These are phyloP conservation scores for Periconia macrospinosa DNA, from an alignment of 2,329 filamentous ascomycete species.

Conservation along the genomic window DNA sequence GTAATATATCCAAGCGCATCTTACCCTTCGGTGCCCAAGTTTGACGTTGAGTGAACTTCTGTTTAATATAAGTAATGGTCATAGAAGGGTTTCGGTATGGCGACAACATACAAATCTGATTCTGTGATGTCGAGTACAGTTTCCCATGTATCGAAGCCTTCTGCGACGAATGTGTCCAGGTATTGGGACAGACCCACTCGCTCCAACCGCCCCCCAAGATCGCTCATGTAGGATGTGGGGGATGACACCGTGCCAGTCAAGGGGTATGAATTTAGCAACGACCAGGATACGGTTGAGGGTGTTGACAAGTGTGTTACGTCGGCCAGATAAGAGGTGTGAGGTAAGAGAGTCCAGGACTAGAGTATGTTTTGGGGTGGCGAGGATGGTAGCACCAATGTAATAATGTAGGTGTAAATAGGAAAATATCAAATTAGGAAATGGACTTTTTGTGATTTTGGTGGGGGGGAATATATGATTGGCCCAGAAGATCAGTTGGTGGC, in stretches of 20 bases:
- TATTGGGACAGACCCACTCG: constrained; percentile 81
- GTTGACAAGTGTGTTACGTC: constrained; percentile 4
- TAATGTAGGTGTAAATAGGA: constrained; percentile 23
- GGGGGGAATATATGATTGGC: constrained; percentile 26
- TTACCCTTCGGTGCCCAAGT: constrained; percentile 76
- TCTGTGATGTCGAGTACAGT: constrained; percentile 83
- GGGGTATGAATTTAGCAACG: not conserved
- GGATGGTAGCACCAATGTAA: constrained; percentile 3
- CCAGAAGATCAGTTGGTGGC: constrained; percentile 22
- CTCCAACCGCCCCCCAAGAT: constrained; percentile 67
- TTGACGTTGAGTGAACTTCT: constrained; percentile 70
- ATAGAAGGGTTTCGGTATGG: constrained; percentile 31
- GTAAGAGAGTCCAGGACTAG: not conserved
- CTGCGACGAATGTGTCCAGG: constrained; percentile 69
- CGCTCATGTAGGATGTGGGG: constrained; percentile 57
- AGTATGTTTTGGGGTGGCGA: too few relatives aligned
- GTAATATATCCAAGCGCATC: constrained; percentile 39
- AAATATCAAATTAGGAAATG: constrained; percentile 34
- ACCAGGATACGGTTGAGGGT: not conserved
- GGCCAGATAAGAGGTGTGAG: not conserved
- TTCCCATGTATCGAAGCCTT: constrained; percentile 85
- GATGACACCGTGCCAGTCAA: not conserved
- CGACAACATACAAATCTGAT: constrained; percentile 67
- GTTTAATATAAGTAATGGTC: not conserved
- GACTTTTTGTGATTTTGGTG: constrained; percentile 11